phyloP scores from a whole-genome alignment of 192 early-diverging fungal genomes.

The Coemansia sp. region DNA sequence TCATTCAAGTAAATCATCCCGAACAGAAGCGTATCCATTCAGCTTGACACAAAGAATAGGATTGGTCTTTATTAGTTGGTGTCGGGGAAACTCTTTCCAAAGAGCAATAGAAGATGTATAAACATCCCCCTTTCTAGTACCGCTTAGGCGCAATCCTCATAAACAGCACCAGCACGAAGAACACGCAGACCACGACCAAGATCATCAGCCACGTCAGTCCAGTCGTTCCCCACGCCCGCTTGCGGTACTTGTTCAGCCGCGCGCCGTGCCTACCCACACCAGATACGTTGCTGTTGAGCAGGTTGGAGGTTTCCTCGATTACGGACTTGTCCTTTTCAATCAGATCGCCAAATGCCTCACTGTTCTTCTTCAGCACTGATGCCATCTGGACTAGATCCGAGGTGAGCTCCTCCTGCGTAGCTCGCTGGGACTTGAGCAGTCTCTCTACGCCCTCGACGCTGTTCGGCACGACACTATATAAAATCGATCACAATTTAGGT shows the following conservation, averaged over 20 bases:
- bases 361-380: constrained; percentile 48
- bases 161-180: constrained; percentile 54
- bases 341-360: constrained; percentile 46
- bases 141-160: constrained; percentile 57
- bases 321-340: constrained; percentile 46
- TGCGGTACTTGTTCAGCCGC: constrained; percentile 50
- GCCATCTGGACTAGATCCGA: constrained; percentile 49
- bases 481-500: neutral
- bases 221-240: constrained; percentile 56
- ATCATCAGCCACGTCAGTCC: constrained; percentile 53
- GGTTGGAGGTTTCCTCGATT: constrained; percentile 36
- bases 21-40: neutral
- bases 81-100: neutral
- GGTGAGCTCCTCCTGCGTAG: constrained; percentile 51
- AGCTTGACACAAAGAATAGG: neutral
- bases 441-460: constrained; percentile 42
- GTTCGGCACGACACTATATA: constrained; percentile 37
- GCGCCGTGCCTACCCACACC: constrained; percentile 39
- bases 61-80: neutral
- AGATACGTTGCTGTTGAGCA: constrained; percentile 36
- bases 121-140: constrained; percentile 13
- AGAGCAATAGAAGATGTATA: neutral
- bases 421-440: constrained; percentile 49
- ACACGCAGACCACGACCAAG: constrained; percentile 45
- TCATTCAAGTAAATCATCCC: neutral